Base-by-base conservation (phyloP, 352 stramenopile species). In the Phytophthora vignae region DNA sequence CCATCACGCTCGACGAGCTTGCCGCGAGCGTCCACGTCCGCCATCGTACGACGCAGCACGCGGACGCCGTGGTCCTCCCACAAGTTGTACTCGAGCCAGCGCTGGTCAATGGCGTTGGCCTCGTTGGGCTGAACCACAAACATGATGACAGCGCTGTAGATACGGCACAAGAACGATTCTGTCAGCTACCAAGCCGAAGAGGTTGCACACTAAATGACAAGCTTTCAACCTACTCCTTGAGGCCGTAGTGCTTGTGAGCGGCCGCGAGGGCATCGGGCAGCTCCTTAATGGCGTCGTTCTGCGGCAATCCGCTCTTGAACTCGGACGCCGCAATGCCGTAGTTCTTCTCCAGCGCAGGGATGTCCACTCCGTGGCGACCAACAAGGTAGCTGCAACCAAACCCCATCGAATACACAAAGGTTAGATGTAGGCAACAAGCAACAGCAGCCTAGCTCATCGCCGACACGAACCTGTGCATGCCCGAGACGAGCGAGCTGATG, bases 111-210 rank as follows among this genome's bases (percentile, higher is more conserved):
- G 42, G 91, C 82, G 64, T 98, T 98, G 40, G 71, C 78, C 74
- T 95, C 93, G 71, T 90, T 89, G 7, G 82, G 87, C 70, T 97
- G 95, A 36, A 98, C 91, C 17, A 98, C 88, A 66, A 98, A 98
- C 49, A 98, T 77, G 17, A 98, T 76, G 50, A 97, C 71, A 38
- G 86, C 83, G 22, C 87, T 95, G 50, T 4, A 59, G 3, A 53
- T 53, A 15, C 17, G 29, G 29, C 8, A 12, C 14, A 53, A 9
- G 49, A 21, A 66, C 25, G 56, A 17, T n/a, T 49, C 38, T n/a
- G n/a, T 56, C 21, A 73, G 25, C 11, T 31, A 56, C 25, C 55
- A 58, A 22, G 27, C 5, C 40, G n/a, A 1, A 42, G 14, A 42
- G 36, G 2, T 42, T 42, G 11, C 36, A 42, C 36, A 42, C 36